Conservation (phyloP, 176 grass and related monocot genomes). For the Zea mays region Zm-B73-REFERENCE-NAM-5.0 NC_050102.1:145113501-145114000, state of each 20-base stretch:
- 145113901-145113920: neutral
- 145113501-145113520: too few species aligned
- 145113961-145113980: neutral
- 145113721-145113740: neutral
- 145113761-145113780: neutral
- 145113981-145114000: neutral
- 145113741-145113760: neutral
- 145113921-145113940: neutral
- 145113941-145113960: neutral
- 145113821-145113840: too few species aligned
- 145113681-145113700: neutral
- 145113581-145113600: too few species aligned
- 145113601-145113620: too few species aligned
- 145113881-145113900: neutral
- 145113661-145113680: neutral
- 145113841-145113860: neutral
- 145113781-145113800: neutral
- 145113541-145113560: too few species aligned
- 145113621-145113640: neutral
- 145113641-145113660: neutral
- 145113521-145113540: too few species aligned
- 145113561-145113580: too few species aligned
- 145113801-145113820: too few species aligned
- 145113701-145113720: neutral
- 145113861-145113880: neutral